A percentile compares a stretch with the other conserved stretches of the same genome.
These are phyloP conservation scores for Agrocybe praecox DNA, from an alignment of 768 basidiomycete species.

Conservation along the genomic window DNA sequence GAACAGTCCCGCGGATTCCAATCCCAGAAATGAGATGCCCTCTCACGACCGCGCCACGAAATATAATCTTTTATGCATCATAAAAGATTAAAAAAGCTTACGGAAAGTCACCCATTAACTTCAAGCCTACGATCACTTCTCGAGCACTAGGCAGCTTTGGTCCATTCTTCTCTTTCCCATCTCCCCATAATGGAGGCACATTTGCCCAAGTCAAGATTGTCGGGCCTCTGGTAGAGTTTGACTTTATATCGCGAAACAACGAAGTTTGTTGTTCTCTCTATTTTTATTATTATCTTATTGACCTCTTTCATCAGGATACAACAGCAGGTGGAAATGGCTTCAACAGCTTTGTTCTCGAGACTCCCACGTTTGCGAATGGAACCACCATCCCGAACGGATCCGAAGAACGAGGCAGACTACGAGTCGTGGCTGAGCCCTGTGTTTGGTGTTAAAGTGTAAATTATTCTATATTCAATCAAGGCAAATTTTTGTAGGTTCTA, in stretches of 20 bases:
- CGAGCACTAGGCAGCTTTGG: conserved; percentile 18
- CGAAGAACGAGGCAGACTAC: conserved; percentile 42
- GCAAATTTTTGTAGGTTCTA: too few species aligned
- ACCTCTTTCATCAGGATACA: conserved; percentile 18
- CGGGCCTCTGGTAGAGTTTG: conserved; percentile 48
- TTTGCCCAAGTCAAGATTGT: conserved; percentile 43
- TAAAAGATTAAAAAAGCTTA: conserved; percentile 47
- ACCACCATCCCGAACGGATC: conserved; percentile 43
- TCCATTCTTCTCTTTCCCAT: conserved; percentile 44
- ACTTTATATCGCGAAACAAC: conserved; percentile 49
- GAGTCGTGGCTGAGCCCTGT: conserved; percentile 50
- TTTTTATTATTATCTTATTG: neutral
- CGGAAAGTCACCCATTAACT: conserved; percentile 49
- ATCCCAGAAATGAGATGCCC: too few species aligned
- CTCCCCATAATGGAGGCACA: conserved; percentile 32
- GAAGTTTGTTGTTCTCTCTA: conserved; percentile 32
- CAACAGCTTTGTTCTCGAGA: conserved; percentile 27
- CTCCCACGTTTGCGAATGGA: conserved; percentile 44
- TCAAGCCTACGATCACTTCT: conserved; percentile 41
- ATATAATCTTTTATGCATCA: too few species aligned
- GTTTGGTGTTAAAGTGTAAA: conserved; percentile 37
- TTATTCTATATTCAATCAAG: neutral
- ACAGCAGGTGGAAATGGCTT: conserved; percentile 28
- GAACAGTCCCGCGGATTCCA: too few species aligned
- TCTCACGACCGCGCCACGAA: too few species aligned